Percentiles rank a stretch among this genome's conserved stretches.
These are phyloP conservation scores for Wallacemonas sp. DNA, from an alignment of 208 protist genomes.

Conservation along the genomic window DNA sequence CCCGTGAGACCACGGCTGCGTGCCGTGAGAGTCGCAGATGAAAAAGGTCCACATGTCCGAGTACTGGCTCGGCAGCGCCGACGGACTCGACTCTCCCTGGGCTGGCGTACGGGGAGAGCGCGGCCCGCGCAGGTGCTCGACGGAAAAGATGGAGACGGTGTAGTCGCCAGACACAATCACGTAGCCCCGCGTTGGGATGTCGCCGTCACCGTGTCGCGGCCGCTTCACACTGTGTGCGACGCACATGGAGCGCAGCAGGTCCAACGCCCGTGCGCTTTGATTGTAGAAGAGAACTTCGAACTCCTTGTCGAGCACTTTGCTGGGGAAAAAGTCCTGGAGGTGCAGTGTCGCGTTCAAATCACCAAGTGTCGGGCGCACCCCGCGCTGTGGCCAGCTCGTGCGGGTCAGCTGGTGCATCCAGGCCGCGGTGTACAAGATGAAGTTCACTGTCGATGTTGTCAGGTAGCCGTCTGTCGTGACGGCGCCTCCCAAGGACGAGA, in stretches of 20 bases:
- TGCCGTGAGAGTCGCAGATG: conserved; percentile 88
- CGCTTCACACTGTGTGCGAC: conserved; percentile 17
- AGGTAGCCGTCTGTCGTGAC: conserved; percentile 62
- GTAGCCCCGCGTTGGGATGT: conserved; percentile 70
- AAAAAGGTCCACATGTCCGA: conserved; percentile 75
- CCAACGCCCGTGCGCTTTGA: conserved; percentile 43
- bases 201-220: conserved; percentile 1
- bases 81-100: not conserved
- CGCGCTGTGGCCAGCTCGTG: conserved; percentile 65
- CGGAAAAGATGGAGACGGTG: conserved; percentile 81
- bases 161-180: conserved; percentile 90
- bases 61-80: conserved; percentile 28
- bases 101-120: not conserved
- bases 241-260: conserved; percentile 66
- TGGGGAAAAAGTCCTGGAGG: conserved; percentile 77
- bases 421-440: conserved; percentile 85
- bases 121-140: conserved; percentile 50
- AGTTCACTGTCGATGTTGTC: conserved; percentile 77
- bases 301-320: conserved; percentile 57
- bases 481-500: conserved; percentile 77
- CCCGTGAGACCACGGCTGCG: conserved; percentile 80
- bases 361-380: conserved; percentile 67
- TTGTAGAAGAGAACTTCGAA: conserved; percentile 89
- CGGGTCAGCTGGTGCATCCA: conserved; percentile 88
- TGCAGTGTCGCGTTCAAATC: conserved; percentile 80